Evolutionary conservation across 768 basidiomycete genomes (phyloP).

Genomic region (Pholiota microspora): DNA sequence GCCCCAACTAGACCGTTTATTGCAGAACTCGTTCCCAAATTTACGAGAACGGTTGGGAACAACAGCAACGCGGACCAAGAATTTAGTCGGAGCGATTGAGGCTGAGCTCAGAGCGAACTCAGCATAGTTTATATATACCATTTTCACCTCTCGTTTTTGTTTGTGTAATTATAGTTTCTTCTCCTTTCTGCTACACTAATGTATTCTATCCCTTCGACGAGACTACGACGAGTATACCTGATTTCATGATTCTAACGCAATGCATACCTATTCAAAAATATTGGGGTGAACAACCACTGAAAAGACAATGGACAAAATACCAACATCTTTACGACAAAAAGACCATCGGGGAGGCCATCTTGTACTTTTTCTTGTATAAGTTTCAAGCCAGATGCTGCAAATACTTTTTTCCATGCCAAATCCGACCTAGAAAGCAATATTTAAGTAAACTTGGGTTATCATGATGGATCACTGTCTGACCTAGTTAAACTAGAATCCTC

Average conservation of each 20-base stretch:
- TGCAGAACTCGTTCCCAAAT: slow-evolving; percentile 56
- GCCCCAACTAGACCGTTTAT: slow-evolving; percentile 70
- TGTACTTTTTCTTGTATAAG: slow-evolving; percentile 78
- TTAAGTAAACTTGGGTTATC: slow-evolving; percentile 9
- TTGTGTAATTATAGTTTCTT: background rate
- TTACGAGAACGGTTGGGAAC: slow-evolving; percentile 49
- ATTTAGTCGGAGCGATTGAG: slow-evolving; percentile 52
- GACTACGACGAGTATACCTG: background rate
- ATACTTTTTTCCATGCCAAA: slow-evolving; percentile 73
- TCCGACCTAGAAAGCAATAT: slow-evolving; percentile 60
- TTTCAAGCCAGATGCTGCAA: slow-evolving; percentile 68
- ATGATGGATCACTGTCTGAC: slow-evolving; percentile 34
- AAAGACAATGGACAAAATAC: slow-evolving; percentile 21
- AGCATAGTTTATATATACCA: background rate
- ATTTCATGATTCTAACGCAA: slow-evolving; percentile 36
- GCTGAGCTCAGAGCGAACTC: slow-evolving; percentile 24
- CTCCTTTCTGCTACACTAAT: background rate
- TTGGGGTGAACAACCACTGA: background rate
- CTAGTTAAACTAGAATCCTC: slow-evolving; percentile 90
- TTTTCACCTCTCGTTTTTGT: background rate
- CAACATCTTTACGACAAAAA: slow-evolving; percentile 88
- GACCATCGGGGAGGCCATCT: slow-evolving; percentile 74
- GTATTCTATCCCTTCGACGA: slow-evolving; percentile 1
- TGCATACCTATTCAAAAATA: slow-evolving; percentile 47
- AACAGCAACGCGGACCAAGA: slow-evolving; percentile 40